Conservation (phyloP, 2,329 filamentous ascomycete genomes). For the Fusarium sp. region DNA sequence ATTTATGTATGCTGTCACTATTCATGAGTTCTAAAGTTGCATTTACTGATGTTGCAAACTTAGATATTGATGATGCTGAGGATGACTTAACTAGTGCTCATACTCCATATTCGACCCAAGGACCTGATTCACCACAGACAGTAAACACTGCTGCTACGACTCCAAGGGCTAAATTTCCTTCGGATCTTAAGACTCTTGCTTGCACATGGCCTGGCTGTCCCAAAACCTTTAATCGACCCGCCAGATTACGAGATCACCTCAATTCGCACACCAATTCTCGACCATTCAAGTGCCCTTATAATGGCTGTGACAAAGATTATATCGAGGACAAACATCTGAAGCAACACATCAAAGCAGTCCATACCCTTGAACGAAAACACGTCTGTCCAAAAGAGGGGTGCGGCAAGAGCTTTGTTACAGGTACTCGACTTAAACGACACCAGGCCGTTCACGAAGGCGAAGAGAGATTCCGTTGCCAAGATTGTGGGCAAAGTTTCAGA, state of each 20-base stretch:
- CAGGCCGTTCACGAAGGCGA: slow-evolving; percentile 79
- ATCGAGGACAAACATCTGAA: slow-evolving; percentile 87
- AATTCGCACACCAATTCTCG: slow-evolving; percentile 89
- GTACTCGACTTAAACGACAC: slow-evolving; percentile 81
- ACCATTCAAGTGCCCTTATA: slow-evolving; percentile 78
- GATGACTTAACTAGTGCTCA: slow-evolving; percentile 51
- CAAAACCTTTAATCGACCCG: slow-evolving; percentile 90
- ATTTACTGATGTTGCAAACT: slow-evolving; percentile 21
- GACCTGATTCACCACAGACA: slow-evolving; percentile 51
- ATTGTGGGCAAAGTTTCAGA: slow-evolving; percentile 83
- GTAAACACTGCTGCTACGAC: slow-evolving; percentile 51
- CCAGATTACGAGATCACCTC: slow-evolving; percentile 81
- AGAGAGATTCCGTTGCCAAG: slow-evolving; percentile 80
- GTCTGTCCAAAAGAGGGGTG: slow-evolving; percentile 79
- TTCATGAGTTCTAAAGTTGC: not conserved
- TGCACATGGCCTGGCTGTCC: slow-evolving; percentile 81
- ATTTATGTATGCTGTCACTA: slow-evolving; percentile 38
- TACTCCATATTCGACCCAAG: slow-evolving; percentile 52
- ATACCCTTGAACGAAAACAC: slow-evolving; percentile 77
- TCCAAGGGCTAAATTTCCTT: slow-evolving; percentile 69
- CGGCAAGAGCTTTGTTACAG: slow-evolving; percentile 83
- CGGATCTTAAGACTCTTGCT: slow-evolving; percentile 79
- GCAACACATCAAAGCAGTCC: slow-evolving; percentile 85
- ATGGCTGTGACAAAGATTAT: slow-evolving; percentile 84
- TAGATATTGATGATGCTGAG: slow-evolving; percentile 51